Evolutionary conservation across 2,329 filamentous ascomycete genomes (phyloP).

Genomic region (Remersonia thermophila): DNA sequence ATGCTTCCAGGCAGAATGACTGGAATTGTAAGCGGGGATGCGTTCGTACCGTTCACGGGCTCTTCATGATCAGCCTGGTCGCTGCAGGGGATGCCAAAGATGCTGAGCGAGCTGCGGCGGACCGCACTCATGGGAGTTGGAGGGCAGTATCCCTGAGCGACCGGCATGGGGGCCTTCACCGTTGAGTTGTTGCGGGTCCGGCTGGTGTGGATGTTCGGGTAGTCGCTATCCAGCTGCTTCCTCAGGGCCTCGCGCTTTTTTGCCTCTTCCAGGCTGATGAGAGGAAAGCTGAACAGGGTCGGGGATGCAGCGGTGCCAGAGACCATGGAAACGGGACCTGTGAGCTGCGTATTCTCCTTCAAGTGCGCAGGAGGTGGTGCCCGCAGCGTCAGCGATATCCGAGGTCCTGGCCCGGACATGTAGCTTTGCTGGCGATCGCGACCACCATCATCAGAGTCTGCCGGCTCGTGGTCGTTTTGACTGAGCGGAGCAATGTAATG

Average conservation of each 20-base stretch:
- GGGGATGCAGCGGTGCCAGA: constrained; percentile 8
- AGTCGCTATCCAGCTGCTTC: constrained; percentile 11
- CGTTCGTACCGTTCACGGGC: too few relatives aligned
- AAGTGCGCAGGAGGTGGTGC: background rate
- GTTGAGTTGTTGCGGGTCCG: constrained; percentile 12
- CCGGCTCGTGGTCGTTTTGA: too few relatives aligned
- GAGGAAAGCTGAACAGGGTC: constrained; percentile 20
- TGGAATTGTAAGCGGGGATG: too few relatives aligned
- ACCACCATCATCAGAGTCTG: background rate
- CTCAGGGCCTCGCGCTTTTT: constrained; percentile 18
- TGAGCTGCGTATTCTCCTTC: constrained; percentile 1
- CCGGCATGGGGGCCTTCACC: constrained; percentile 8
- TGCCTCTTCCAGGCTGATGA: constrained; percentile 23
- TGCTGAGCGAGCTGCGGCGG: too few relatives aligned
- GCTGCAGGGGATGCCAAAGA: too few relatives aligned
- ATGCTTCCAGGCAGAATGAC: too few relatives aligned
- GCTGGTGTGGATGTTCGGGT: constrained; percentile 15
- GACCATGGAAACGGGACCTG: too few relatives aligned
- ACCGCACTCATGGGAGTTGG: too few relatives aligned
- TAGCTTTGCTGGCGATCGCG: background rate
- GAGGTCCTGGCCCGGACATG: background rate
- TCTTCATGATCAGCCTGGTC: too few relatives aligned
- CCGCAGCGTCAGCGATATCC: background rate
- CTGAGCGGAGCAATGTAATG: too few relatives aligned
- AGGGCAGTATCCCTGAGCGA: background rate